Evolutionary conservation across 495 filamentous ascomycete species (phyloP).

Genomic region (Aspergillus indologenus): DNA sequence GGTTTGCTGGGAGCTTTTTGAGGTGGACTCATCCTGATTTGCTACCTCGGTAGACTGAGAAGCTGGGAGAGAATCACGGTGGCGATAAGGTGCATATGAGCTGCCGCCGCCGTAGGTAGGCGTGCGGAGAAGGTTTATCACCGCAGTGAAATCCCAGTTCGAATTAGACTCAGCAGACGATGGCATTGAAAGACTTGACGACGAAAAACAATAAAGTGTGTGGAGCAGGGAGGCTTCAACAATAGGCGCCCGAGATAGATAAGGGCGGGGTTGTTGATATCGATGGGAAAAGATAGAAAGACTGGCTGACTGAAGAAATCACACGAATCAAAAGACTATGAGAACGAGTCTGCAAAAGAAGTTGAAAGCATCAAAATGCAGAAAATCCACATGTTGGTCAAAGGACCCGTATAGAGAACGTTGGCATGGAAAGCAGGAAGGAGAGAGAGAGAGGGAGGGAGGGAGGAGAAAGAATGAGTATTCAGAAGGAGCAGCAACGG

Average conservation of each 20-base stretch:
- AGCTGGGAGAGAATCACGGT: constrained; percentile 6
- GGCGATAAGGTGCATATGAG: constrained; percentile 12
- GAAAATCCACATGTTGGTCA: constrained; percentile 22
- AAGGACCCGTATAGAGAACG: constrained; percentile 15
- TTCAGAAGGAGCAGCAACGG: neutral
- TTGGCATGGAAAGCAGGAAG: constrained; percentile 4
- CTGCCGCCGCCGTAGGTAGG: constrained; percentile 27
- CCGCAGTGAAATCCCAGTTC: constrained; percentile 49
- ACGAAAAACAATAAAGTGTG: neutral
- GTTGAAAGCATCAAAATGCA: constrained; percentile 2
- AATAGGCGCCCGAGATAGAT: neutral
- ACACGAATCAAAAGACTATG: constrained; percentile 5
- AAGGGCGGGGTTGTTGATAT: constrained; percentile 5
- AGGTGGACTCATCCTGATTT: constrained; percentile 10
- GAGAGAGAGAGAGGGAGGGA: neutral
- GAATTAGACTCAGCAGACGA: constrained; percentile 26
- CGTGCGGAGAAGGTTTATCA: constrained; percentile 46
- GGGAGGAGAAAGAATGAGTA: constrained; percentile 1
- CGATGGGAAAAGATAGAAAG: constrained; percentile 1
- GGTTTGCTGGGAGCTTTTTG: neutral
- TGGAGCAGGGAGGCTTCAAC: neutral
- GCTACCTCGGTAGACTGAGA: constrained; percentile 6
- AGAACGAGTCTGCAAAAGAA: constrained; percentile 1
- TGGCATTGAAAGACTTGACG: constrained; percentile 20
- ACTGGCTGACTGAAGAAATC: constrained; percentile 8